A percentile compares a stretch with the other conserved stretches of the same genome.
phyloP scores from a whole-genome alignment of 345 rosid species.

The Psidium friedrichsthalianum region DNA sequence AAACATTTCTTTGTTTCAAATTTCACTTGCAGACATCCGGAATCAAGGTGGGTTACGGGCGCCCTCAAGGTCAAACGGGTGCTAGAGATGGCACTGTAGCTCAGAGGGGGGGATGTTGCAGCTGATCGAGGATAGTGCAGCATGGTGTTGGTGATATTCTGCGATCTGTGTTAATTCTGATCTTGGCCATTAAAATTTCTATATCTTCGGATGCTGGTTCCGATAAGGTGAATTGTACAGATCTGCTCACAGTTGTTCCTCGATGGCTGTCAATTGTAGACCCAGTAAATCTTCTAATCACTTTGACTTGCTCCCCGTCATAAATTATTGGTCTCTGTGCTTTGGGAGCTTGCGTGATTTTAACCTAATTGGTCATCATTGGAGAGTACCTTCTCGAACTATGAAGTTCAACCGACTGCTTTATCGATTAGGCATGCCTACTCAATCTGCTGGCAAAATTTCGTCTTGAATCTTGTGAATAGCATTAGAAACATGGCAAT shows the following conservation, averaged over 20 bases:
- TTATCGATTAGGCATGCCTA: neutral
- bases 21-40: slow-evolving; percentile 63
- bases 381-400: neutral
- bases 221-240: slow-evolving; percentile 20
- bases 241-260: neutral
- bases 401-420: neutral
- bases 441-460: neutral
- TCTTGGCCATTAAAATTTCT: neutral
- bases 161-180: neutral
- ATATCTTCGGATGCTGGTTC: neutral
- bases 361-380: neutral
- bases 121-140: slow-evolving; percentile 5
- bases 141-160: neutral
- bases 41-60: slow-evolving; percentile 81
- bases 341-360: neutral
- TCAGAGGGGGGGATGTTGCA: slow-evolving; percentile 77
- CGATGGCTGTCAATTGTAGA: neutral
- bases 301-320: neutral
- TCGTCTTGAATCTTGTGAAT: neutral
- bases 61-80: slow-evolving; percentile 59
- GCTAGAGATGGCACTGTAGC: slow-evolving; percentile 68
- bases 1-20: neutral
- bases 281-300: neutral
- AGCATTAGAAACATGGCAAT: neutral
- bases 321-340: neutral